These are phyloP conservation scores for Ophiosphaerella korrae DNA, from an alignment of 2,329 filamentous ascomycete genomes.

Conservation along the genomic window DNA sequence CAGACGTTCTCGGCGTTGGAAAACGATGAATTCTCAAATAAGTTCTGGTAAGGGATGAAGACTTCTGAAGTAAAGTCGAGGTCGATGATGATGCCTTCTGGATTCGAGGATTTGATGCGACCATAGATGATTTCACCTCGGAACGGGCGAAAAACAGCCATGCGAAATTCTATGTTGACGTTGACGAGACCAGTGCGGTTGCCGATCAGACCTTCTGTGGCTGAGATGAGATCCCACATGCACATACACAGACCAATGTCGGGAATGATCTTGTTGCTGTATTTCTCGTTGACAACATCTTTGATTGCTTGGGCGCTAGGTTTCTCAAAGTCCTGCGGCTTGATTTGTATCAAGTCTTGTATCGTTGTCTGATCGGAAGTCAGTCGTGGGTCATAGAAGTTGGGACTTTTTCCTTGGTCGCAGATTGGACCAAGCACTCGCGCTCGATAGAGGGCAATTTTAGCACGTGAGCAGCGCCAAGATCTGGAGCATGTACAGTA, in stretches of 20 bases:
- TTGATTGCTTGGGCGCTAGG: slow-evolving; percentile 83
- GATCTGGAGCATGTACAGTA: neutral
- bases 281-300: slow-evolving; percentile 96
- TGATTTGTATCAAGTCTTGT: slow-evolving; percentile 91
- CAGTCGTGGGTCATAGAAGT: neutral
- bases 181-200: slow-evolving; percentile 92
- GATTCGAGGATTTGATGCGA: slow-evolving; percentile 75
- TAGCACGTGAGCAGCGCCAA: neutral
- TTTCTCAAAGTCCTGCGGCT: slow-evolving; percentile 85
- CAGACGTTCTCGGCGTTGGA: slow-evolving; percentile 78
- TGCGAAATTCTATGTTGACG: slow-evolving; percentile 91
- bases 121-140: slow-evolving; percentile 91
- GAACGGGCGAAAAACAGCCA: slow-evolving; percentile 94
- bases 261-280: slow-evolving; percentile 95
- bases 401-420: too few relatives aligned
- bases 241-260: slow-evolving; percentile 93
- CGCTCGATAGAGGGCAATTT: neutral
- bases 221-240: slow-evolving; percentile 86
- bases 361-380: slow-evolving; percentile 63
- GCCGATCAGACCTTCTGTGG: slow-evolving; percentile 91
- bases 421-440: neutral
- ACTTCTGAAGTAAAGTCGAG: slow-evolving; percentile 96
- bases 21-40: slow-evolving; percentile 61
- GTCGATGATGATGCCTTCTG: slow-evolving; percentile 75
- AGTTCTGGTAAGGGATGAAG: slow-evolving; percentile 64